Evolutionary conservation across 257 asterid genomes (phyloP), one percentile per base, ranked within the genome.

Genomic region (Oldenlandia corymbosa): DNA sequence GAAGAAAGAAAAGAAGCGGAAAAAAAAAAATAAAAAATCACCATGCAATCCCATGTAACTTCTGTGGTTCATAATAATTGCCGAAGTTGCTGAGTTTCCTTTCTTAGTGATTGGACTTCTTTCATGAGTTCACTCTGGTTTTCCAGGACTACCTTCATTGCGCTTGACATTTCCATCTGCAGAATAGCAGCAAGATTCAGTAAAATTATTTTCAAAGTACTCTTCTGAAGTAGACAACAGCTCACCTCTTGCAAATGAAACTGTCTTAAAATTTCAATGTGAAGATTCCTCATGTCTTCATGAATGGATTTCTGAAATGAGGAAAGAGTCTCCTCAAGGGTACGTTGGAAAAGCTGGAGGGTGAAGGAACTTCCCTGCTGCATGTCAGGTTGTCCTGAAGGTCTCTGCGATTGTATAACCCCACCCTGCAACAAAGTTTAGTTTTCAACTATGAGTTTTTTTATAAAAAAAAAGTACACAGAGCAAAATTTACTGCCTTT

Each of bases 241-340:
- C 67, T 62, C 82, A 93, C 99, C 96, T 93, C 94, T 77, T 84
- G 99, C 86, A 93, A 71, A 64, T 93, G 97, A 69, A 84, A 90
- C 54, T 93, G 97, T 72, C 96, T 85, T 53, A 90, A 62, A 62
- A 85, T 77, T 77, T 93, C 97, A 27, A 93, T 70, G 62, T 93
- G 96, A 73, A 93, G 95, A 75, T 93, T 90, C 32, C 96, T 86
- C 88, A 85, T 84, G 62, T 87, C 96, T 68, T 85, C 96, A n/a
- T 87, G 99, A 73, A 90, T 81, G 65, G 96, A 84, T 68, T 83
- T 84, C 77, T 87, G 96, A 79, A 87, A 82, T 43, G 94, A 84
- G 59, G 79, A 75, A 56, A 93, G 95, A 32, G 88, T 85, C 79
- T 93, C 97, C 60, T 93, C 96, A 63, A 90, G 97, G 0, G 90